Conservation (phyloP, 306 rosid genomes). For the Prunus davidiana region DNA sequence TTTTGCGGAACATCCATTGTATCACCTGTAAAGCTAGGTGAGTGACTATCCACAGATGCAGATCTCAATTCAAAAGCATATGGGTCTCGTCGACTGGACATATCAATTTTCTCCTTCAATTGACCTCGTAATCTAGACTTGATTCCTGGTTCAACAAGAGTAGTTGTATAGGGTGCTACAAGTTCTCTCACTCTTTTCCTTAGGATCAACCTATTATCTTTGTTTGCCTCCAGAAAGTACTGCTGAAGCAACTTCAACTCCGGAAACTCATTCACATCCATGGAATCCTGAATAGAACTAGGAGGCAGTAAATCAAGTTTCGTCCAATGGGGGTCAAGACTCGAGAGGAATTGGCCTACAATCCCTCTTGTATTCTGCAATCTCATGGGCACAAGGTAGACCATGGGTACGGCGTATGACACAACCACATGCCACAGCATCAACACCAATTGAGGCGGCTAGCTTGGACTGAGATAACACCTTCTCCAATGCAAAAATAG, state of each 20-base stretch:
- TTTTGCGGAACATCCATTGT: slow-evolving; percentile 2
- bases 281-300: background rate
- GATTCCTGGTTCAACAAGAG: background rate
- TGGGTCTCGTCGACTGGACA: background rate
- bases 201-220: slow-evolving; percentile 10
- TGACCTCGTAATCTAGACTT: slow-evolving; percentile 8
- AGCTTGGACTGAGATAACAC: slow-evolving; percentile 4
- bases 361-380: slow-evolving; percentile 4
- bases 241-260: slow-evolving; percentile 19
- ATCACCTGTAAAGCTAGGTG: background rate
- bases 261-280: slow-evolving; percentile 13
- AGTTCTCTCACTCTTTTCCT: slow-evolving; percentile 17
- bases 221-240: slow-evolving; percentile 5
- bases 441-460: background rate
- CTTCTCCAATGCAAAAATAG: background rate
- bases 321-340: slow-evolving; percentile 15
- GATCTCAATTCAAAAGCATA: slow-evolving; percentile 1
- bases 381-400: slow-evolving; percentile 17
- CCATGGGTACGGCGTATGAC: slow-evolving; percentile 8
- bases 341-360: slow-evolving; percentile 5
- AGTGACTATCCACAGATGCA: background rate
- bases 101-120: slow-evolving; percentile 12
- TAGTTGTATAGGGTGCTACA: slow-evolving; percentile 3
- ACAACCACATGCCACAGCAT: slow-evolving; percentile 3
- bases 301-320: slow-evolving; percentile 9